Conservation (phyloP, 2,329 filamentous ascomycete species). For the Amauroascus niger region DNA sequence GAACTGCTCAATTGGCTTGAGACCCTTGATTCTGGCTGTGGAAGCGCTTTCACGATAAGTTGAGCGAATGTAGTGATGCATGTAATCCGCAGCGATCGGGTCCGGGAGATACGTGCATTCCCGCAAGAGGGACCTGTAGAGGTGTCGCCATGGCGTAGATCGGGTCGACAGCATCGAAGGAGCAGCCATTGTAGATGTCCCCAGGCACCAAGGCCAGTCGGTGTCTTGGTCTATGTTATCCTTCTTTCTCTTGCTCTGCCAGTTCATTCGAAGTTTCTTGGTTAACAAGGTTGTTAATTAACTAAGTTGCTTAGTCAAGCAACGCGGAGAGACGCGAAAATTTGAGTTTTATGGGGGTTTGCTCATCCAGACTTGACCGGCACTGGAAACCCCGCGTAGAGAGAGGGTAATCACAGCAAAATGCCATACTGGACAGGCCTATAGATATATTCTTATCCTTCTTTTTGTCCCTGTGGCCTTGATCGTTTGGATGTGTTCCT, state of each 20-base stretch:
- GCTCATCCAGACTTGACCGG: background rate
- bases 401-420: background rate
- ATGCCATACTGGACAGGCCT: background rate
- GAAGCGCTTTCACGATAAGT: constrained; percentile 40
- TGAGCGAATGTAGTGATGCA: constrained; percentile 40
- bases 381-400: background rate
- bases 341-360: constrained; percentile 3
- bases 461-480: background rate
- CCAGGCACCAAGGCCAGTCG: no score
- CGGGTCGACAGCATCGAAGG: background rate
- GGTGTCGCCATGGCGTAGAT: constrained; percentile 31
- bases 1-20: background rate
- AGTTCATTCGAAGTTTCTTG: no score
- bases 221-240: no score
- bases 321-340: constrained; percentile 15
- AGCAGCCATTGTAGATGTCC: background rate
- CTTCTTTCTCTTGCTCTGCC: no score
- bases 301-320: constrained; percentile 13
- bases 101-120: constrained; percentile 54
- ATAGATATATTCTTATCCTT: background rate
- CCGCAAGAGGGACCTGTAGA: constrained; percentile 49
- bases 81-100: constrained; percentile 42
- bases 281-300: no score
- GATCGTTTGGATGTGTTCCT: background rate
- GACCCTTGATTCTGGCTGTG: background rate